phyloP scores from a whole-genome alignment of 1,139 yeast genomes.

The Saccharomyces hybrid region DNA sequence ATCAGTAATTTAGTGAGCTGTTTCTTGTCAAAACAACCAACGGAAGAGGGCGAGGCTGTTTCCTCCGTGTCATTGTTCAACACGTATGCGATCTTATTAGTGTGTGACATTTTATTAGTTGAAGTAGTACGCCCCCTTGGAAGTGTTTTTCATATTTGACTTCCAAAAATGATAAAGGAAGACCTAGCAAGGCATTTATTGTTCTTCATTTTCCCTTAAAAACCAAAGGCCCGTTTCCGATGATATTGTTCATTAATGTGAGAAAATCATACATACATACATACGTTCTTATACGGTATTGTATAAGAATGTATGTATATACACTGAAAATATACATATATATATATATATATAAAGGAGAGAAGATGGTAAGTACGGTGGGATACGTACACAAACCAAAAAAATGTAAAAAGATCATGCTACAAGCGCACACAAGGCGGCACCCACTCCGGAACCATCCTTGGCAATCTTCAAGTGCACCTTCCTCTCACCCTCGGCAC shows the following conservation, averaged over 20 bases:
- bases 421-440: slow-evolving; percentile 73
- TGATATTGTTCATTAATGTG: neutral
- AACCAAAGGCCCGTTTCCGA: neutral
- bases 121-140: neutral
- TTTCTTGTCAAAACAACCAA: slow-evolving; percentile 23
- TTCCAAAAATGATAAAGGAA: neutral
- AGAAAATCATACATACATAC: neutral
- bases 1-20: slow-evolving; percentile 45
- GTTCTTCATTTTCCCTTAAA: neutral
- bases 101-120: neutral
- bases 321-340: neutral
- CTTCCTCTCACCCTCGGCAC: slow-evolving; percentile 62
- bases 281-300: neutral
- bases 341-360: neutral
- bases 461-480: slow-evolving; percentile 72
- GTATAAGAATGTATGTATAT: too few species aligned
- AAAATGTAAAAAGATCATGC: slow-evolving; percentile 14
- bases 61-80: neutral
- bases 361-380: too few species aligned
- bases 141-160: neutral
- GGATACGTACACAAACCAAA: neutral
- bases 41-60: neutral
- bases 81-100: neutral
- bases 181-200: neutral
- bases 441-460: slow-evolving; percentile 96